These are phyloP conservation scores for Crithidia bombi DNA, from an alignment of 208 protist genomes.

Conservation along the genomic window DNA sequence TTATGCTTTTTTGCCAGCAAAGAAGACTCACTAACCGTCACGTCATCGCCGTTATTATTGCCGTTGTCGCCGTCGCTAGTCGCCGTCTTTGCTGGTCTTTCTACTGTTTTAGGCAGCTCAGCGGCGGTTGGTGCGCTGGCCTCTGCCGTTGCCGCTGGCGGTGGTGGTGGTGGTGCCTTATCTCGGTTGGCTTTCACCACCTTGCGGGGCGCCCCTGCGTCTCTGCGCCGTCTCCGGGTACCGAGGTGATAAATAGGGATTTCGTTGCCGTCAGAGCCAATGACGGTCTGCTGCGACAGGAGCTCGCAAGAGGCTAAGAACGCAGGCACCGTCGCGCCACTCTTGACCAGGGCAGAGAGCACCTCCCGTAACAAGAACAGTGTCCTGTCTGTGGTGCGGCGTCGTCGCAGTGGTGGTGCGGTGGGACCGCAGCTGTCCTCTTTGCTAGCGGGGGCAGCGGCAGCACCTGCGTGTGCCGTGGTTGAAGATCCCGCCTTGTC, in stretches of 20 bases:
- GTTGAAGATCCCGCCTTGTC: background rate
- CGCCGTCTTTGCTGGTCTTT: background rate
- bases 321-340: constrained; percentile 72
- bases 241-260: constrained; percentile 85
- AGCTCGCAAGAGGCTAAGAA: constrained; percentile 81
- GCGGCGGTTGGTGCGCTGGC: background rate
- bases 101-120: background rate
- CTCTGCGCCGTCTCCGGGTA: constrained; percentile 56
- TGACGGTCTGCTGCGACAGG: constrained; percentile 56
- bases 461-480: background rate
- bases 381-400: constrained; percentile 66
- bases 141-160: background rate
- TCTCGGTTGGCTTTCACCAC: constrained; percentile 58
- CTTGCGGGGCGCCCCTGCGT: constrained; percentile 56
- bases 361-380: constrained; percentile 81
- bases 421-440: background rate
- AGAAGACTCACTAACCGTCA: background rate
- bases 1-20: background rate
- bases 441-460: background rate
- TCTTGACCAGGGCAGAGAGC: constrained; percentile 59
- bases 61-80: background rate
- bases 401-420: constrained; percentile 28
- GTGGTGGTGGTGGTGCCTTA: constrained; percentile 2
- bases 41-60: background rate
- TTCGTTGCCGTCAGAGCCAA: constrained; percentile 57